Percentiles rank a stretch among this genome's conserved stretches.
phyloP scores from a whole-genome alignment of 257 asterid genomes.

The Ophiorrhiza pumila region DNA sequence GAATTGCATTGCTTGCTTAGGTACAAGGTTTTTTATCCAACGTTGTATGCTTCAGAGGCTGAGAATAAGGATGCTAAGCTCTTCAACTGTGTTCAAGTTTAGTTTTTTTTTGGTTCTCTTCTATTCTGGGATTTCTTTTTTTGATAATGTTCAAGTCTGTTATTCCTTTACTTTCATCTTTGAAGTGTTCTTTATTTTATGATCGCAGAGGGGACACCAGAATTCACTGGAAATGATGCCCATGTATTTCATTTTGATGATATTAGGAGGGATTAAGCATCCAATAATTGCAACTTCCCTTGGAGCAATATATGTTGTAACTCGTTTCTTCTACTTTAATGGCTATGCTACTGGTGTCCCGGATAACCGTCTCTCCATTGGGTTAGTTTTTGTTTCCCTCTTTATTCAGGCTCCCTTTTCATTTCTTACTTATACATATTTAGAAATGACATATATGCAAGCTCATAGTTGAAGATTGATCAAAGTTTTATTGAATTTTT shows the following conservation, averaged over 20 bases:
- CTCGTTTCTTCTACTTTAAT: constrained; percentile 72
- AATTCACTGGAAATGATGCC: constrained; percentile 91
- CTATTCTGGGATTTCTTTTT: not conserved
- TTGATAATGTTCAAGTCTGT: not conserved
- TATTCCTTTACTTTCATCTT: not conserved
- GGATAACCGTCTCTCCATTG: constrained; percentile 46
- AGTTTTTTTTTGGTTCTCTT: not conserved
- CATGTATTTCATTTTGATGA: constrained; percentile 48
- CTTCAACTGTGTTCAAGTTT: constrained; percentile 91
- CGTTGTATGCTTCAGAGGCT: constrained; percentile 73
- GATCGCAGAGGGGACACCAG: constrained; percentile 94
- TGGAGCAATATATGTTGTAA: constrained; percentile 43
- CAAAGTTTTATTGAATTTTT: too few relatives aligned
- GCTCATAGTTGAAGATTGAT: too few relatives aligned
- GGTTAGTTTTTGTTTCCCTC: constrained; percentile 40
- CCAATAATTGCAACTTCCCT: constrained; percentile 57
- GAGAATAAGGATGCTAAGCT: constrained; percentile 83
- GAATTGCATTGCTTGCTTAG: constrained; percentile 23
- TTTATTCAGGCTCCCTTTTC: not conserved
- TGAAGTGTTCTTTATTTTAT: not conserved
- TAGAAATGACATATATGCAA: too few relatives aligned
- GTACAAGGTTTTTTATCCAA: constrained; percentile 75
- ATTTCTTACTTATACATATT: not conserved
- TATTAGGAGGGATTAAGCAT: constrained; percentile 74
- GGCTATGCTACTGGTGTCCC: constrained; percentile 88